Evolutionary conservation across 331 rosid species (phyloP).

Genomic region (Prunus yedoensis): DNA sequence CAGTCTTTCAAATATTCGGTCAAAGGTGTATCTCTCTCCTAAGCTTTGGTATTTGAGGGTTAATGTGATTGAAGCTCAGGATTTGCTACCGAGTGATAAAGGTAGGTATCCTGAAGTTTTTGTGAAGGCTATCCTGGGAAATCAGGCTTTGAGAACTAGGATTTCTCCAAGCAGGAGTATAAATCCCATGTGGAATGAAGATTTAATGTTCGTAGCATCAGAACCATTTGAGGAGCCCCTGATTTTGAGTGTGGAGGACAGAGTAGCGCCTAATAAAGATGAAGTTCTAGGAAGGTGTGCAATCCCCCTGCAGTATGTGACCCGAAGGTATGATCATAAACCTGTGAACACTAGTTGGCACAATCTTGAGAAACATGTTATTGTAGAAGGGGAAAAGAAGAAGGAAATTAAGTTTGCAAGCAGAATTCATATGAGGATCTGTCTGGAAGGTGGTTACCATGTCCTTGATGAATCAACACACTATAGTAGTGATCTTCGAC

Average conservation of each 20-base stretch:
- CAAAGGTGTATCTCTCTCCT: conserved; percentile 94
- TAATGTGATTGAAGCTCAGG: conserved; percentile 93
- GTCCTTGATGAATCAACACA: conserved; percentile 96
- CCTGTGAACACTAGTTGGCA: conserved; percentile 77
- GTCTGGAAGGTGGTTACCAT: conserved; percentile 96
- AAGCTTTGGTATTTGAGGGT: conserved; percentile 99
- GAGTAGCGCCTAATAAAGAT: conserved; percentile 87
- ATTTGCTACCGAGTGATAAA: conserved; percentile 68
- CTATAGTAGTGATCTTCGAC: conserved; percentile 98
- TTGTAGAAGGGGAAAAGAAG: conserved; percentile 93
- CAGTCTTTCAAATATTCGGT: conserved; percentile 81
- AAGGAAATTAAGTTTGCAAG: conserved; percentile 90
- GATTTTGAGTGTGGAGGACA: conserved; percentile 85
- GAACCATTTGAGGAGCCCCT: conserved; percentile 91
- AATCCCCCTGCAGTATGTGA: conserved; percentile 56
- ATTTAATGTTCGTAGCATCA: conserved; percentile 92
- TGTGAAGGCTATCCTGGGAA: conserved; percentile 81
- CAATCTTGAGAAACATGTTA: conserved; percentile 66
- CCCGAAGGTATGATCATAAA: conserved; percentile 75
- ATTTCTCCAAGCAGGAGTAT: conserved; percentile 67
- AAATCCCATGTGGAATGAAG: conserved; percentile 98
- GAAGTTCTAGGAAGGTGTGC: conserved; percentile 75
- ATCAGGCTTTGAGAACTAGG: conserved; percentile 73
- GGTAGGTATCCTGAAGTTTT: conserved; percentile 87
- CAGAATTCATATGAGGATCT: conserved; percentile 86